A percentile compares a stretch with the other conserved stretches of the same genome.
These are phyloP conservation scores for Groenewaldozyma sp. DNA, from an alignment of 1,139 yeast genomes.

Conservation along the genomic window DNA sequence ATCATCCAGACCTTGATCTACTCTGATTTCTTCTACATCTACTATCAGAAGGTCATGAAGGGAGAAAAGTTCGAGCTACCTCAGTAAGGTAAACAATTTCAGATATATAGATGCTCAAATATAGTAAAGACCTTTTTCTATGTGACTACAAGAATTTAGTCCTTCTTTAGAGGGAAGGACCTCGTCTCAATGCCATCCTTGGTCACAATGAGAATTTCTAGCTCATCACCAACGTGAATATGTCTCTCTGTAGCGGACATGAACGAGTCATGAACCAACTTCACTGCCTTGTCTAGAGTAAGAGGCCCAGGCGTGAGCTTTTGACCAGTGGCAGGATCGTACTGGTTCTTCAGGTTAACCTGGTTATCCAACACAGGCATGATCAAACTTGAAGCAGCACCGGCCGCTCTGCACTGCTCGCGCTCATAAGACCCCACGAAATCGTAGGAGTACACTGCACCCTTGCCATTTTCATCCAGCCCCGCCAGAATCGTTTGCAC, in stretches of 20 bases:
- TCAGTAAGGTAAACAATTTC: slow-evolving; percentile 31
- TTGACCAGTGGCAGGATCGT: slow-evolving; percentile 58
- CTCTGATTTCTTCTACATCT: slow-evolving; percentile 91
- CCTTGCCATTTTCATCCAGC: slow-evolving; percentile 86
- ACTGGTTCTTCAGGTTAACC: slow-evolving; percentile 89
- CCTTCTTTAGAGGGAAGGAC: slow-evolving; percentile 80
- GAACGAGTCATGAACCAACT: slow-evolving; percentile 86
- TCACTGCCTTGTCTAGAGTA: slow-evolving; percentile 73
- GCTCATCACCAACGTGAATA: slow-evolving; percentile 94
- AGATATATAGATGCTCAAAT: background rate
- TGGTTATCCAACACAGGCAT: slow-evolving; percentile 98
- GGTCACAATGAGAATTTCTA: slow-evolving; percentile 82
- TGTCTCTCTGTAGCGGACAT: slow-evolving; percentile 97
- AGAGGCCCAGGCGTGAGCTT: slow-evolving; percentile 56
- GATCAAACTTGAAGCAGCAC: slow-evolving; percentile 90
- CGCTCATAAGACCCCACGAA: slow-evolving; percentile 98
- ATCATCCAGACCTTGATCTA: slow-evolving; percentile 75
- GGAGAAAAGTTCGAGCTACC: slow-evolving; percentile 79
- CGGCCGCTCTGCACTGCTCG: slow-evolving; percentile 96
- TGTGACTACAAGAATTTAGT: too few species aligned
- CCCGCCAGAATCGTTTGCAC: slow-evolving; percentile 95
- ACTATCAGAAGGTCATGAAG: slow-evolving; percentile 73
- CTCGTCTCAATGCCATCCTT: slow-evolving; percentile 87
- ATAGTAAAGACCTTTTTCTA: too few species aligned
- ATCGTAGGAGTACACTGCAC: slow-evolving; percentile 92